phyloP scores from a whole-genome alignment of 2,329 filamentous ascomycete species.

The Xenosphaeropsis pyriputrescens region DNA sequence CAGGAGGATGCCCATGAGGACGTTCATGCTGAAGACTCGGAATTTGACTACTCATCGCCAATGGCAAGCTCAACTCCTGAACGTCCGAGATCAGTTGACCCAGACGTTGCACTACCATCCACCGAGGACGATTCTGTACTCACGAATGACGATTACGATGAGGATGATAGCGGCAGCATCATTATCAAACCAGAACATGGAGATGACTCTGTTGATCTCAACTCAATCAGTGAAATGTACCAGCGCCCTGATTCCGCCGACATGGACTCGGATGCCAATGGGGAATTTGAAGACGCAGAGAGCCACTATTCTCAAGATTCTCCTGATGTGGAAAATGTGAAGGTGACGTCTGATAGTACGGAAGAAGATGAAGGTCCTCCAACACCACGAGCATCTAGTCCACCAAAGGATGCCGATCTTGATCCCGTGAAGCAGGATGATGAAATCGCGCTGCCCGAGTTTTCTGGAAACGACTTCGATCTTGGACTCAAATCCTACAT shows the following conservation, averaged over 20 bases:
- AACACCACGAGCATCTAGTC: constrained; percentile 33
- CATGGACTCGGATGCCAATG: constrained; percentile 4
- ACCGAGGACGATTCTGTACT: constrained; percentile 53
- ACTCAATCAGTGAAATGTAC: constrained; percentile 54
- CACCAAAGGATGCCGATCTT: constrained; percentile 10
- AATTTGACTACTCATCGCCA: constrained; percentile 50
- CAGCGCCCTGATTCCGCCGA: constrained; percentile 30
- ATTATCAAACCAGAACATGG: constrained; percentile 51
- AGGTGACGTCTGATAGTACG: constrained; percentile 9
- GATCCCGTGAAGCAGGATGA: constrained; percentile 9
- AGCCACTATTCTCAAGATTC: neutral
- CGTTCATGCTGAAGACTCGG: constrained; percentile 39
- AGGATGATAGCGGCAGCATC: constrained; percentile 37
- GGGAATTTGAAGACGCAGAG: constrained; percentile 1
- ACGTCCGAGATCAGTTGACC: constrained; percentile 53
- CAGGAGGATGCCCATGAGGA: no score
- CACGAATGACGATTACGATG: constrained; percentile 28
- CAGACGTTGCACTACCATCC: constrained; percentile 80
- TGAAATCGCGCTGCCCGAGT: constrained; percentile 25
- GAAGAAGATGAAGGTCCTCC: constrained; percentile 32
- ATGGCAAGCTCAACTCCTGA: constrained; percentile 42
- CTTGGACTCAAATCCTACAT: constrained; percentile 39
- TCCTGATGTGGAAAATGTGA: constrained; percentile 7
- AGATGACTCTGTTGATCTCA: constrained; percentile 48
- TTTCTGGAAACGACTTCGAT: constrained; percentile 33